Evolutionary conservation across 2,329 filamentous ascomycete genomes (phyloP), one percentile per base, ranked within the genome.

Genomic region (Epicoccum nigrum): DNA sequence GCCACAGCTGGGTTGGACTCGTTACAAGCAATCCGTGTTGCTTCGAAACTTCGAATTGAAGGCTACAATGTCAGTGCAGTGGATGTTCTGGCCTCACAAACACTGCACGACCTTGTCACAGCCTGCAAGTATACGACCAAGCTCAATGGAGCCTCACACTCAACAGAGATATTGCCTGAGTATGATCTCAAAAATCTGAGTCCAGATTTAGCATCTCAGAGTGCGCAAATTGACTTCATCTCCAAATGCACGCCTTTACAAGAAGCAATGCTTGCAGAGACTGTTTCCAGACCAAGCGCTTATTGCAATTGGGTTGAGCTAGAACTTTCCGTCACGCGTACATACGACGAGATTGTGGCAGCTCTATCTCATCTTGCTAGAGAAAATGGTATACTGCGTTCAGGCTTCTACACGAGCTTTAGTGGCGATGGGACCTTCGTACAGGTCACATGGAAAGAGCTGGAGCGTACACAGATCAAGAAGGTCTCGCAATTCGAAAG

Each of bases 231-330:
- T 30, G 54, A 44, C 6, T 72, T 75, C 20, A 69, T 84, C 4
- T 64, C 82, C 15, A 80, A 81, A 4, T 94, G 90, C 68, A 92
- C 86, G 4, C 81, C 86, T 12, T 77, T 94, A 8, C 92, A 97
- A 63, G 76, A 81, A 15, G 86, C 90, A 1, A 95, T 96, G 90
- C 78, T 96, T 13, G 79, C 83, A 0, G 90, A 96, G 73, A 92
- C 90, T 0, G 72, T 79, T 2, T 78, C 76, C 15, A 77, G 86
- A 53, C 57, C 78, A 2, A 74, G 73, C 38, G 80, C 86, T 7
- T 96, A 97, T 67, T 89, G 87, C 73, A 97, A 96, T 61, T 86
- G 86, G 77, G 76, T 94, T 9, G 82, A 88, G 60, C 68, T 95
- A 1, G 76, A 83, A n/a, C 73, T 89, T 9, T 68, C 78, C 0